Percentiles rank a stretch among this genome's conserved stretches.
phyloP scores from a whole-genome alignment of 2,329 filamentous ascomycete species.

The Pezicula carpinea region DNA sequence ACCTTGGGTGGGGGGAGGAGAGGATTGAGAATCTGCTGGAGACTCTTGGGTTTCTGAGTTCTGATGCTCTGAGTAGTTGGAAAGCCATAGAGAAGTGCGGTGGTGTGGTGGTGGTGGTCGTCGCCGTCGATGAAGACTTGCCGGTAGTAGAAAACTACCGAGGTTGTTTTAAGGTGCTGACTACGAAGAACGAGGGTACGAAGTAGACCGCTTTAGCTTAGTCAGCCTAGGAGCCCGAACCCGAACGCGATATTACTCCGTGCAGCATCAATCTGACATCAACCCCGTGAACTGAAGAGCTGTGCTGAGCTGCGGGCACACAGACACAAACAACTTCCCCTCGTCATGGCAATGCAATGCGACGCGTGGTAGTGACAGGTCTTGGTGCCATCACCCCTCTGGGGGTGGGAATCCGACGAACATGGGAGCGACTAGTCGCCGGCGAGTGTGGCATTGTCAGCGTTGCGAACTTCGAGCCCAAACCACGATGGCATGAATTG shows the following conservation, averaged over 20 bases:
- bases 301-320: not conserved
- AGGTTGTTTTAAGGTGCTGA: too few relatives aligned
- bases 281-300: too few relatives aligned
- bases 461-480: conserved; percentile 50
- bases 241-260: too few relatives aligned
- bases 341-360: conserved; percentile 30
- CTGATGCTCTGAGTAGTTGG: not conserved
- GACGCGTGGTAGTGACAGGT: conserved; percentile 79
- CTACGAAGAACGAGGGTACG: too few relatives aligned
- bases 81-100: too few relatives aligned
- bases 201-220: too few relatives aligned
- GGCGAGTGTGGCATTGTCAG: conserved; percentile 78
- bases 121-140: too few relatives aligned
- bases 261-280: not conserved
- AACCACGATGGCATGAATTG: conserved; percentile 56
- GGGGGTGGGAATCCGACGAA: conserved; percentile 70
- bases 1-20: not conserved
- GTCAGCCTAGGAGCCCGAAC: too few relatives aligned
- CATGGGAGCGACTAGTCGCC: conserved; percentile 77
- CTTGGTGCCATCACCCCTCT: conserved; percentile 79
- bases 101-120: too few relatives aligned
- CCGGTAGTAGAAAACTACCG: too few relatives aligned
- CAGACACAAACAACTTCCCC: not conserved
- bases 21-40: conserved; percentile 1
- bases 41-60: not conserved